phyloP scores from a whole-genome alignment of 306 rosid species.

The Gastrolobium bilobum region DNA sequence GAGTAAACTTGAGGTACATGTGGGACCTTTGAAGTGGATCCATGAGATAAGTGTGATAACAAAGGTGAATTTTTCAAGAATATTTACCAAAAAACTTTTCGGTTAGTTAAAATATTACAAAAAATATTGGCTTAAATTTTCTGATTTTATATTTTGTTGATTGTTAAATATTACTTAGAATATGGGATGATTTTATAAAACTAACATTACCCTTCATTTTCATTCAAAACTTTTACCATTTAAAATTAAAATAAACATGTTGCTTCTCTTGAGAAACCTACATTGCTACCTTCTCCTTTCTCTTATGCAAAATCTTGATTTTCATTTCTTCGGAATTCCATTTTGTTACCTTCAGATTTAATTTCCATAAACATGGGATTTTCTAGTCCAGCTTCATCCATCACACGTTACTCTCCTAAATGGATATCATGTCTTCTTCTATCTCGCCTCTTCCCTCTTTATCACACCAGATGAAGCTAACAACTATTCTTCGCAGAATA shows the following conservation, averaged over 20 bases:
- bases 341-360: conserved; percentile 56
- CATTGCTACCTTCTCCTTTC: conserved; percentile 68
- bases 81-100: no score
- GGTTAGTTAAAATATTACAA: no score
- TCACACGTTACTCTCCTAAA: conserved; percentile 42
- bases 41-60: no score
- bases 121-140: no score
- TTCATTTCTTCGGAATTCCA: conserved; percentile 55
- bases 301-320: conserved; percentile 58
- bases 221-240: no score
- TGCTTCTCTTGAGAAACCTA: conserved; percentile 68
- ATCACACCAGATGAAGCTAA: conserved; percentile 37
- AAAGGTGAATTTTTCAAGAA: no score
- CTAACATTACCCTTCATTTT: no score
- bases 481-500: conserved; percentile 40
- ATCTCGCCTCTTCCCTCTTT: conserved; percentile 40
- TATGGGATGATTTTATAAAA: no score
- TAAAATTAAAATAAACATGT: conserved; percentile 4
- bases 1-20: no score
- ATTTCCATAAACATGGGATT: conserved; percentile 53
- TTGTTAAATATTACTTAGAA: no score
- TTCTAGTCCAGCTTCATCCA: conserved; percentile 52
- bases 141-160: no score
- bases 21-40: no score
- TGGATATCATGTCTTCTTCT: conserved; percentile 49